phyloP scores from a whole-genome alignment of 805 yeast species.

The Tetrapisispora taiwanensis region DNA sequence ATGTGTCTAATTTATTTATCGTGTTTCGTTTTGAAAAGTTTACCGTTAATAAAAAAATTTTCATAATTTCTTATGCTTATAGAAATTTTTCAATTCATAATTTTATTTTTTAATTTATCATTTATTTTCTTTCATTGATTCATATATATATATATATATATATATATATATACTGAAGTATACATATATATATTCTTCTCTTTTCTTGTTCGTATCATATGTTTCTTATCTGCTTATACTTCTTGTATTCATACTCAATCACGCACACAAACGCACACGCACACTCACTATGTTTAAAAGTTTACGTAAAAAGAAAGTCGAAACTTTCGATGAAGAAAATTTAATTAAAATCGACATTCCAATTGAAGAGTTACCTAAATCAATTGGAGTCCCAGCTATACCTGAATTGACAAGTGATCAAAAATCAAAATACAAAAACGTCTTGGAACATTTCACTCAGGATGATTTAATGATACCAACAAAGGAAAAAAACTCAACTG shows the following conservation, averaged over 20 bases:
- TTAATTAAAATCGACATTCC: slow-evolving; percentile 36
- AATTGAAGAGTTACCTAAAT: slow-evolving; percentile 43
- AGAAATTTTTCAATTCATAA: too few species aligned
- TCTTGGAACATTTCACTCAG: slow-evolving; percentile 51
- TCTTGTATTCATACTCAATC: neutral
- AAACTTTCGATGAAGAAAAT: slow-evolving; percentile 11
- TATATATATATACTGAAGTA: too few species aligned
- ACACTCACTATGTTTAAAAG: slow-evolving; percentile 17
- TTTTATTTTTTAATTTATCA: too few species aligned
- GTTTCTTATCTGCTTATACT: neutral
- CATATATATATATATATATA: too few species aligned
- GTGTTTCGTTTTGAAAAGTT: too few species aligned
- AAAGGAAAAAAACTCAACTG: slow-evolving; percentile 33
- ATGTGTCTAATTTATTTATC: too few species aligned
- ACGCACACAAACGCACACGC: neutral
- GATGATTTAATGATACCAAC: slow-evolving; percentile 42
- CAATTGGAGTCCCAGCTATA: slow-evolving; percentile 42
- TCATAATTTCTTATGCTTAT: too few species aligned
- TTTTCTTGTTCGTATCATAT: too few species aligned
- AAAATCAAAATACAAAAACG: slow-evolving; percentile 47
- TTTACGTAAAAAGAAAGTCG: slow-evolving; percentile 19
- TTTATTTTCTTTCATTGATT: too few species aligned
- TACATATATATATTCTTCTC: too few species aligned
- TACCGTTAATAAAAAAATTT: too few species aligned
- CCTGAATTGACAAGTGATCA: slow-evolving; percentile 44